Evolutionary conservation across 257 asterid genomes (phyloP).

Genomic region (Coffea canephora): DNA sequence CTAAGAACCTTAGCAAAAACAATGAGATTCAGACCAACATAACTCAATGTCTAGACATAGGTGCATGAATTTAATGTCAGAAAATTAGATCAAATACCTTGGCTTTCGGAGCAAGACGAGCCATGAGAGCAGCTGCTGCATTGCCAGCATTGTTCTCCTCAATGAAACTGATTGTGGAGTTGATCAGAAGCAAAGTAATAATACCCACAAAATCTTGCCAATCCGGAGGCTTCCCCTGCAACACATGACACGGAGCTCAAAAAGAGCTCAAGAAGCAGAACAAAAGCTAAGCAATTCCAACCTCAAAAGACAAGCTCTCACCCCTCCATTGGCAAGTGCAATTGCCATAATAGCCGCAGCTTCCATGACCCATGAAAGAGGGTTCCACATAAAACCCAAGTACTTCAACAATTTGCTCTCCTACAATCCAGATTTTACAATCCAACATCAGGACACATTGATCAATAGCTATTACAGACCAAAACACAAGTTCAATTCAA

Average conservation of each 20-base stretch:
- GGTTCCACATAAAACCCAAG: slow-evolving; percentile 99
- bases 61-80: background rate
- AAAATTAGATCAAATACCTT: slow-evolving; percentile 37
- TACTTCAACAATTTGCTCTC: slow-evolving; percentile 89
- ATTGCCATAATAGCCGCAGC: slow-evolving; percentile 99
- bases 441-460: slow-evolving; percentile 6
- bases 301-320: slow-evolving; percentile 30
- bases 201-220: slow-evolving; percentile 99
- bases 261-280: background rate
- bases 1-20: slow-evolving; percentile 64
- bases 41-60: background rate
- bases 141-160: slow-evolving; percentile 99
- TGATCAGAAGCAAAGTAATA: slow-evolving; percentile 77
- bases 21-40: slow-evolving; percentile 22
- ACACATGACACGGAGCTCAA: slow-evolving; percentile 6
- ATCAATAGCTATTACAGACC: background rate
- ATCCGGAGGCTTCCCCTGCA: slow-evolving; percentile 97
- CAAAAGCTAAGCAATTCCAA: background rate
- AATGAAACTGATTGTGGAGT: slow-evolving; percentile 91
- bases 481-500: background rate
- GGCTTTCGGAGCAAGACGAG: slow-evolving; percentile 94
- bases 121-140: slow-evolving; percentile 99
- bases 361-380: slow-evolving; percentile 99
- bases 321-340: slow-evolving; percentile 99
- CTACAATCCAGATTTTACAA: slow-evolving; percentile 38